Conservation (phyloP, 1,284 basidiomycete species). For the Trichosporon asahii region DNA sequence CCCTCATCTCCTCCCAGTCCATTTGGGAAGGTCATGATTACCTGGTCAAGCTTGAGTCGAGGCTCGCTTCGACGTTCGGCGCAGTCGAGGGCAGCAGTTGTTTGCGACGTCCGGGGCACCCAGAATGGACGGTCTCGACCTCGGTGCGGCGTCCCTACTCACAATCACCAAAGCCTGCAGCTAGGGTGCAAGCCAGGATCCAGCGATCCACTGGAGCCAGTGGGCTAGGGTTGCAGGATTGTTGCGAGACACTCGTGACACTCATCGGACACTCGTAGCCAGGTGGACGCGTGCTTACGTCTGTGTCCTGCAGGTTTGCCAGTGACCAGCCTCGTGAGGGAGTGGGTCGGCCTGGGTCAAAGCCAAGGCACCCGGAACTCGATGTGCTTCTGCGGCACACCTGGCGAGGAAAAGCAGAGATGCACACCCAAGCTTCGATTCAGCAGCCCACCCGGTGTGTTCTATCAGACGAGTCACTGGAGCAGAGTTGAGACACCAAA, state of each 20-base stretch:
- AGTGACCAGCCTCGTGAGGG: no score
- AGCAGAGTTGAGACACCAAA: neutral
- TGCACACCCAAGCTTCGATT: neutral
- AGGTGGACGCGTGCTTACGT: neutral
- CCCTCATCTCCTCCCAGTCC: neutral
- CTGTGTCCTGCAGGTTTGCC: neutral
- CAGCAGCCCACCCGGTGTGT: neutral
- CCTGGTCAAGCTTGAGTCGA: neutral
- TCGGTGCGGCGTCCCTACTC: neutral
- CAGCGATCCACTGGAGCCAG: neutral
- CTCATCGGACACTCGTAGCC: neutral
- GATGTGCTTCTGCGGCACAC: neutral
- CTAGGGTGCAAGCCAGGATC: neutral
- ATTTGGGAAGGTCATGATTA: no score
- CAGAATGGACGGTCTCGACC: neutral
- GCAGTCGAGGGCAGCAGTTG: slow-evolving; percentile 13
- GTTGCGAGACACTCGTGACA: neutral
- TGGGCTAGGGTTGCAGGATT: neutral
- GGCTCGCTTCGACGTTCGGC: no score
- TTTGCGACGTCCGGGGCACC: neutral
- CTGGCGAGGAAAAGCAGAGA: neutral
- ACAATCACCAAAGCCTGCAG: neutral
- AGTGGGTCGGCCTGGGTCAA: neutral
- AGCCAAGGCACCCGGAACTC: neutral
- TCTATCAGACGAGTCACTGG: neutral